These are phyloP conservation scores for Rhodotorula paludigena DNA, from an alignment of 768 basidiomycete species.

Conservation along the genomic window DNA sequence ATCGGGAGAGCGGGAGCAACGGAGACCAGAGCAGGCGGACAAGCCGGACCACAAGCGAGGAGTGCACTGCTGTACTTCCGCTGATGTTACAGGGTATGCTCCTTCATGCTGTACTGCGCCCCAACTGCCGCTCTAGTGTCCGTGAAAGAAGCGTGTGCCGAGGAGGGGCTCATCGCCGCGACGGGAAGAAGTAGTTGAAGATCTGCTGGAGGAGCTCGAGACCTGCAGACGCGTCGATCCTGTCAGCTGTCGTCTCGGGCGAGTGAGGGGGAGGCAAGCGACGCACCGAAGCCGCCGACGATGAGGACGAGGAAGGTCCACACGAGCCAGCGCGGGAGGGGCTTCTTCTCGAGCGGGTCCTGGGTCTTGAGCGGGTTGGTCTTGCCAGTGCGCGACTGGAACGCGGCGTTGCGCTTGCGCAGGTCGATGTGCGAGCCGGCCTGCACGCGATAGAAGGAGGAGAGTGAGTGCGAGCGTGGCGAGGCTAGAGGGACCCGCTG, in stretches of 20 bases:
- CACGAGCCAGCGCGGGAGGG: constrained; percentile 12
- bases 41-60: too few relatives aligned
- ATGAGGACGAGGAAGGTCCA: neutral
- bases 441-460: neutral
- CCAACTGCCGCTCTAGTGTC: too few relatives aligned
- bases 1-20: too few relatives aligned
- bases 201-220: constrained; percentile 26
- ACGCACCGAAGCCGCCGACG: constrained; percentile 23
- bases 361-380: constrained; percentile 9
- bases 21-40: too few relatives aligned
- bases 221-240: neutral
- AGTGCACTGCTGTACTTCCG: too few relatives aligned
- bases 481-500: neutral
- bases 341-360: neutral
- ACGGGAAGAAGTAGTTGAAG: constrained; percentile 11
- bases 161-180: neutral
- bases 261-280: neutral
- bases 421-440: constrained; percentile 33
- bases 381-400: constrained; percentile 26
- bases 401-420: constrained; percentile 31
- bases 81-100: too few relatives aligned
- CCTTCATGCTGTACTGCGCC: too few relatives aligned
- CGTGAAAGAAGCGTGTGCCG: too few relatives aligned
- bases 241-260: neutral
- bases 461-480: neutral